Conservation (phyloP, 495 filamentous ascomycete genomes). For the Talaromyces stipitatus region DNA sequence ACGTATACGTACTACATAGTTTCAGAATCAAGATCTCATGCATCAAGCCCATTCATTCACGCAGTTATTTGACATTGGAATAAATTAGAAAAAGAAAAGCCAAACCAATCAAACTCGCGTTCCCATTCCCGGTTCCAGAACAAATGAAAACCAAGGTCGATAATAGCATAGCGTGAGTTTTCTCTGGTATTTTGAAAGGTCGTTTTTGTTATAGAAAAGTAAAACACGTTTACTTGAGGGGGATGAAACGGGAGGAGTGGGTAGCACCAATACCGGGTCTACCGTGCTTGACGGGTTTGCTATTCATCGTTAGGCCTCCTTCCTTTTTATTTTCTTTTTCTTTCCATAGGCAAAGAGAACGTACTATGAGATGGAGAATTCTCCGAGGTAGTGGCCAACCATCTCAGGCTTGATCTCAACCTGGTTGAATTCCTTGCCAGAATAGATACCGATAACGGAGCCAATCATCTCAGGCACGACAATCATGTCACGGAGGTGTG, state of each 20-base stretch:
- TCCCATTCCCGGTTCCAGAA: conserved; percentile 8
- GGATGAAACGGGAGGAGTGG: conserved; percentile 99
- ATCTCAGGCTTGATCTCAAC: conserved; percentile 99
- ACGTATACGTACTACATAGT: neutral
- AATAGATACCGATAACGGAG: conserved; percentile 96
- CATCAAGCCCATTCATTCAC: conserved; percentile 3
- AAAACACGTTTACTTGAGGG: conserved; percentile 74
- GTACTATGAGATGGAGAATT: conserved; percentile 99
- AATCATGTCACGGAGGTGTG: conserved; percentile 98
- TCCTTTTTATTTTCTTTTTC: conserved; percentile 21
- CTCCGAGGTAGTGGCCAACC: conserved; percentile 98
- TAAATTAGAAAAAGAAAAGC: neutral
- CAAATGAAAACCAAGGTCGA: conserved; percentile 8
- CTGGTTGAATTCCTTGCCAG: conserved; percentile 99
- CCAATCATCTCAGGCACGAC: conserved; percentile 99
- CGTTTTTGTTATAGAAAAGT: neutral
- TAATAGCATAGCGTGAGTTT: conserved; percentile 5
- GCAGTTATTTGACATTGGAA: conserved; percentile 8
- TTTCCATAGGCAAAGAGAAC: conserved; percentile 27
- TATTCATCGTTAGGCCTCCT: conserved; percentile 36
- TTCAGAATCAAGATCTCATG: conserved; percentile 1
- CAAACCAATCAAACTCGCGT: conserved; percentile 1
- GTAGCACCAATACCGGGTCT: conserved; percentile 99
- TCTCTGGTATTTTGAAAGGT: conserved; percentile 1
- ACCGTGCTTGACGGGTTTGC: conserved; percentile 99